A percentile compares a stretch with the other conserved stretches of the same genome.
These are phyloP conservation scores for Boletus rufocinnamomeus DNA, from an alignment of 768 basidiomycete species.

Conservation along the genomic window DNA sequence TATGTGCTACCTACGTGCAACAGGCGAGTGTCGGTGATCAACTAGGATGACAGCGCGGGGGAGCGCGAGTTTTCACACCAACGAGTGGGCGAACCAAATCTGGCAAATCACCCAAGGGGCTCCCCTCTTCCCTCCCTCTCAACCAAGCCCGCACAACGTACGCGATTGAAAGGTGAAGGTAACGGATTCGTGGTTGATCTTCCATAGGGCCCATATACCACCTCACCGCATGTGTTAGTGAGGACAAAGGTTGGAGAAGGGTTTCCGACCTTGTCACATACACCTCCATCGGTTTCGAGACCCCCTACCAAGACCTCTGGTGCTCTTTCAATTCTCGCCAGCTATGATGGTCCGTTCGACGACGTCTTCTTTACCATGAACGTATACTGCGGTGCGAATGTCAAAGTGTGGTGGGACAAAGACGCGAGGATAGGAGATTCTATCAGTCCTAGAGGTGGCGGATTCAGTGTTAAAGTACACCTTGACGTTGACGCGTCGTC, in stretches of 20 bases:
- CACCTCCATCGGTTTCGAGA: neutral
- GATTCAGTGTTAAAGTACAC: conserved; percentile 21
- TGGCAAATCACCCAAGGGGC: no score
- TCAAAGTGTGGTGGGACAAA: conserved; percentile 51
- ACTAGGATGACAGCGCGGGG: no score
- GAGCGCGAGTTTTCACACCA: no score
- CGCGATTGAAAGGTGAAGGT: conserved; percentile 49
- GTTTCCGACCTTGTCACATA: conserved; percentile 27
- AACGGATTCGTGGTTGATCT: neutral
- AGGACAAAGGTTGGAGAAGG: conserved; percentile 16
- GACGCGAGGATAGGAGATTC: conserved; percentile 21
- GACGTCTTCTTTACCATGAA: conserved; percentile 71
- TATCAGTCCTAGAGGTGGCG: neutral
- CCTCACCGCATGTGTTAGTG: conserved; percentile 46
- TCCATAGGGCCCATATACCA: conserved; percentile 45
- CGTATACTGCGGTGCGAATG: conserved; percentile 43
- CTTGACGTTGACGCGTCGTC: neutral
- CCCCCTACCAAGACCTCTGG: conserved; percentile 35
- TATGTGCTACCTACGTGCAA: no score
- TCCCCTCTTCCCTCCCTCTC: no score
- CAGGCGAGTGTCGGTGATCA: no score
- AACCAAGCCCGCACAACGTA: no score
- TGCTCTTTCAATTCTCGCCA: conserved; percentile 55
- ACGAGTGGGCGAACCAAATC: no score
- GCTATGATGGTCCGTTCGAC: conserved; percentile 65